Conservation (phyloP, 1,284 basidiomycete species). For the Moesziomyces aphidis region DNA sequence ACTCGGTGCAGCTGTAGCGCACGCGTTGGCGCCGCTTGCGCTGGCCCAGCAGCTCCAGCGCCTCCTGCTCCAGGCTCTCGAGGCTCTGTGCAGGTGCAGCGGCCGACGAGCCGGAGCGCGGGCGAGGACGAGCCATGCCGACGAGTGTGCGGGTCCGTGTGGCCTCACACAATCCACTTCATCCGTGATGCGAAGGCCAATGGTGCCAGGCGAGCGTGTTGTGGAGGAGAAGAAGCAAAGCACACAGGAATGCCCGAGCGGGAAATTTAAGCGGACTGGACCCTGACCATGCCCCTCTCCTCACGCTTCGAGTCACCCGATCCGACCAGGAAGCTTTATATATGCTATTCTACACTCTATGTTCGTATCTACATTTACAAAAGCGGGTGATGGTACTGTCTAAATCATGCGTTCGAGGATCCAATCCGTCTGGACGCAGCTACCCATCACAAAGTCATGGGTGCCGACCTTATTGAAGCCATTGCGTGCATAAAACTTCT, state of each 20-base stretch:
- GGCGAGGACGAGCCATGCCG: neutral
- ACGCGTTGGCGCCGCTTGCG: conserved; percentile 21
- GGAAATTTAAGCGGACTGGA: no score
- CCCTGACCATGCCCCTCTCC: no score
- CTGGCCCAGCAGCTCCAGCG: conserved; percentile 18
- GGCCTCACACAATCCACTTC: no score
- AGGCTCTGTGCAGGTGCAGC: neutral
- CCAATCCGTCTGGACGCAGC: conserved; percentile 36
- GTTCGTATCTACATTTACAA: no score
- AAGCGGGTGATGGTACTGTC: neutral
- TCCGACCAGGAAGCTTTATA: no score
- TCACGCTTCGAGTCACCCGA: no score
- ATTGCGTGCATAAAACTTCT: conserved; percentile 30
- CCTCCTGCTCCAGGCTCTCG: conserved; percentile 3
- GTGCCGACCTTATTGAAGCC: conserved; percentile 19
- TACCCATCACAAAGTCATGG: conserved; percentile 34
- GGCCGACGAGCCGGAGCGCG: neutral
- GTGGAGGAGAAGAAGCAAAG: no score
- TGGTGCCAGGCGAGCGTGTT: no score
- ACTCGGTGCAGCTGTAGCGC: conserved; percentile 40
- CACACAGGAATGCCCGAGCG: no score
- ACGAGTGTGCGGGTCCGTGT: neutral
- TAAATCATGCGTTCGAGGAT: conserved; percentile 25
- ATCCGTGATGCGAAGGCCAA: no score
- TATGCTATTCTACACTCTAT: no score